phyloP scores from a whole-genome alignment of 78 protist species.

The Dictyostelium intermedium region DNA sequence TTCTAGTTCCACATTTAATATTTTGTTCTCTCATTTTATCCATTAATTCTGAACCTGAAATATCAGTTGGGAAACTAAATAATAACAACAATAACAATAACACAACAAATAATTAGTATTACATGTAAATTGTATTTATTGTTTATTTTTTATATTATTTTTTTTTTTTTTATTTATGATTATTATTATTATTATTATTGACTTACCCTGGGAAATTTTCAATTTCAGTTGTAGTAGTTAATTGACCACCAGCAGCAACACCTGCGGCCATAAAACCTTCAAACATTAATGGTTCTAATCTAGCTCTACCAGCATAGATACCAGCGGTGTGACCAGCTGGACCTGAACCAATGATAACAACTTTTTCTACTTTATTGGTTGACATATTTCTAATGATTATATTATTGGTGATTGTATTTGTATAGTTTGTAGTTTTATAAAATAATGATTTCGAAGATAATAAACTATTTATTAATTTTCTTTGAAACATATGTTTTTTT shows the following conservation, averaged over 20 bases:
- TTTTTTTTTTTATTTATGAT: background rate
- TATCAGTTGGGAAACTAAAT: constrained; percentile 74
- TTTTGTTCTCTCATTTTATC: constrained; percentile 80
- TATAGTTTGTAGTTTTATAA: background rate
- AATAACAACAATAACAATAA: too few relatives aligned
- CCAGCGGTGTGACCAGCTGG: constrained; percentile 95
- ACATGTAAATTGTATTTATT: too few relatives aligned
- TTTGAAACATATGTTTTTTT: background rate
- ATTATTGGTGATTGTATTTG: background rate
- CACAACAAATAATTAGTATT: too few relatives aligned
- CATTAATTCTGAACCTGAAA: constrained; percentile 83
- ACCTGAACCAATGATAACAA: constrained; percentile 92
- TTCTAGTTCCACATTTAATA: constrained; percentile 65
- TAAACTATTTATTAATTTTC: background rate
- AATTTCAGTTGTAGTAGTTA: constrained; percentile 91
- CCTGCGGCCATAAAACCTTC: constrained; percentile 88
- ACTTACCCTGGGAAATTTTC: constrained; percentile 94
- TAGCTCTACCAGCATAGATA: constrained; percentile 88
- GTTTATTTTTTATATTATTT: background rate
- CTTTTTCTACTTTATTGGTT: constrained; percentile 50
- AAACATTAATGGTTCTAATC: constrained; percentile 61
- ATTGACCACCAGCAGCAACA: constrained; percentile 89
- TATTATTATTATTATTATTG: background rate
- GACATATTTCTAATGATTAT: background rate
- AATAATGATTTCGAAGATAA: background rate